A percentile compares a stretch with the other conserved stretches of the same genome.
Conservation (phyloP, 2,329 filamentous ascomycete genomes). For the Phaeophleospora eucalypticola region DNA sequence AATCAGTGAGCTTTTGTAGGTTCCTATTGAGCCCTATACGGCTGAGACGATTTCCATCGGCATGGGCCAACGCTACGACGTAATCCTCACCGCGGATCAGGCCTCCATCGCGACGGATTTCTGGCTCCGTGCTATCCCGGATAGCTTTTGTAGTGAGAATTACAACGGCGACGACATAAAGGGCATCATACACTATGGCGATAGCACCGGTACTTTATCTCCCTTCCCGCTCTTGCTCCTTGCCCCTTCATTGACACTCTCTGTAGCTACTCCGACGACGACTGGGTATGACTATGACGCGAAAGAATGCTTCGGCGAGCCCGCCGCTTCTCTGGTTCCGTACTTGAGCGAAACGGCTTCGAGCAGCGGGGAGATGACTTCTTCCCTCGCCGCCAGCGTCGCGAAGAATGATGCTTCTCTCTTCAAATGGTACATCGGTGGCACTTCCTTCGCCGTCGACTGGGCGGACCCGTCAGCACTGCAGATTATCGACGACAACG, state of each 20-base stretch:
- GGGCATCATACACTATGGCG: conserved; percentile 37
- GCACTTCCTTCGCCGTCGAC: conserved; percentile 36
- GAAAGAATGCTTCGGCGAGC: conserved; percentile 37
- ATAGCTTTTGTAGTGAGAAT: conserved; percentile 38
- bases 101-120: conserved; percentile 30
- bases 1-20: background rate
- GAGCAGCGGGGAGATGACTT: conserved; percentile 8
- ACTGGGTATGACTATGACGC: conserved; percentile 32
- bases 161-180: conserved; percentile 31
- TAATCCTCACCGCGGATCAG: conserved; percentile 30
- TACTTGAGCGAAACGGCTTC: conserved; percentile 26
- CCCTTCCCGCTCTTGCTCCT: background rate
- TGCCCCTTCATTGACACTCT: background rate
- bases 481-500: conserved; percentile 33
- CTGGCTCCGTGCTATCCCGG: conserved; percentile 37
- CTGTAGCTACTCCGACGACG: conserved; percentile 28
- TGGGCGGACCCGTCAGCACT: conserved; percentile 39
- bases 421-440: conserved; percentile 38
- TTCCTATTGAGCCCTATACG: conserved; percentile 41
- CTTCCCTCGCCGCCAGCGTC: conserved; percentile 24
- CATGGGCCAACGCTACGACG: conserved; percentile 36
- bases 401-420: conserved; percentile 30
- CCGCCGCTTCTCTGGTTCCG: conserved; percentile 33
- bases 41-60: conserved; percentile 35
- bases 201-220: conserved; percentile 12